Conservation (phyloP, 805 yeast species). For the Schwanniomyces occidentalis region DNA sequence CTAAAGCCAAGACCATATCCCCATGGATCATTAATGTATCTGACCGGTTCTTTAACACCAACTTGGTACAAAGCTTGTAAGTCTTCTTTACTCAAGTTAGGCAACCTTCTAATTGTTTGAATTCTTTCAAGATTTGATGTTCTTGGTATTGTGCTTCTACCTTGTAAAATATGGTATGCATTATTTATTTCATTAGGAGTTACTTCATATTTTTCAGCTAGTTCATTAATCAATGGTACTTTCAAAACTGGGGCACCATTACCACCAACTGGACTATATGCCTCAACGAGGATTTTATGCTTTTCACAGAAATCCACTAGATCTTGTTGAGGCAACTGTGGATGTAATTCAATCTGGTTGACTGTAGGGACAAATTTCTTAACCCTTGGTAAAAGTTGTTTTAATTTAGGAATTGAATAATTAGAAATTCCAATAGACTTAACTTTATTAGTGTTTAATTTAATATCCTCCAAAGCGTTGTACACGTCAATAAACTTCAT, state of each 20-base stretch:
- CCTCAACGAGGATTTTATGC: conserved; percentile 44
- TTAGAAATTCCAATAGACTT: conserved; percentile 39
- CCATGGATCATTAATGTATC: conserved; percentile 36
- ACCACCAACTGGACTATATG: conserved; percentile 67
- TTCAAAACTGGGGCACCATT: conserved; percentile 63
- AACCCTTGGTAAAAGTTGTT: conserved; percentile 23
- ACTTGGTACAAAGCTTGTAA: conserved; percentile 27
- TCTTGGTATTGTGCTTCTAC: conserved; percentile 66
- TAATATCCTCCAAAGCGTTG: conserved; percentile 28
- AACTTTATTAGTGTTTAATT: conserved; percentile 29
- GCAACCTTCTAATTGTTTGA: conserved; percentile 32
- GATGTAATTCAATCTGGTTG: conserved; percentile 39
- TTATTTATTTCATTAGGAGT: conserved; percentile 56
- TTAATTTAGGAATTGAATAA: conserved; percentile 28
- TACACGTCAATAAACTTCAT: conserved; percentile 31
- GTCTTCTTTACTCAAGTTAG: conserved; percentile 39
- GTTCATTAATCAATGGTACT: conserved; percentile 46
- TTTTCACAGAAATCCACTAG: conserved; percentile 37
- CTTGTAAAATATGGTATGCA: conserved; percentile 62
- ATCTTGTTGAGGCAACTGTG: conserved; percentile 40
- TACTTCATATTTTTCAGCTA: conserved; percentile 58
- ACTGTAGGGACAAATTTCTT: conserved; percentile 28
- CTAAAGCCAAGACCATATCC: conserved; percentile 38
- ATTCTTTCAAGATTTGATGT: conserved; percentile 70
- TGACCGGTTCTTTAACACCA: conserved; percentile 30